Conservation (phyloP, 2,329 filamentous ascomycete species). For the Fusarium luffae region DNA sequence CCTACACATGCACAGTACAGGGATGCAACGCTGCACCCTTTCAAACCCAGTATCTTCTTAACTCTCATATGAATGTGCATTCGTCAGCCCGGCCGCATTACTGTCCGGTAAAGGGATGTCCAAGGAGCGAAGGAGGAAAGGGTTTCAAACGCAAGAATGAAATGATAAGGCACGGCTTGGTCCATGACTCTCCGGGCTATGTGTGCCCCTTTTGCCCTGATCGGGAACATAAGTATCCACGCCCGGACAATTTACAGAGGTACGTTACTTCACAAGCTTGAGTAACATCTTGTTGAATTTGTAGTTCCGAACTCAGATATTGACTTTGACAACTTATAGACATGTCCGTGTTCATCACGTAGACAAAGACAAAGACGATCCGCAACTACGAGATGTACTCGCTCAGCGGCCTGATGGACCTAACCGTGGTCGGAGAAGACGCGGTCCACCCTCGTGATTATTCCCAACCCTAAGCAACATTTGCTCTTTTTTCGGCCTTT, state of each 20-base stretch:
- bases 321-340: conserved; percentile 58
- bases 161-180: conserved; percentile 82
- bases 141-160: conserved; percentile 80
- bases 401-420: conserved; percentile 87
- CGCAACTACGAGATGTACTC: conserved; percentile 81
- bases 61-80: conserved; percentile 81
- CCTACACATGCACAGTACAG: conserved; percentile 67
- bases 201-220: conserved; percentile 96
- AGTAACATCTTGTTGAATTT: neutral
- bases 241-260: conserved; percentile 96
- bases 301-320: neutral
- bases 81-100: conserved; percentile 74
- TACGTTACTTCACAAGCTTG: conserved; percentile 52
- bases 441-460: conserved; percentile 58
- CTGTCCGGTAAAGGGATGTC: conserved; percentile 70
- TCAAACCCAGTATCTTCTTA: conserved; percentile 80
- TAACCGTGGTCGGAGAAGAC: conserved; percentile 80
- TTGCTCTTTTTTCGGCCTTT: neutral
- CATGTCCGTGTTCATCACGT: conserved; percentile 93
- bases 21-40: conserved; percentile 80
- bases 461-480: neutral
- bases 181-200: conserved; percentile 94
- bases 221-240: conserved; percentile 91
- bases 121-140: conserved; percentile 71
- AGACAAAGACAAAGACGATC: conserved; percentile 91